Conservation (phyloP, 306 rosid genomes). For the Cotoneaster glaucophyllus region DNA sequence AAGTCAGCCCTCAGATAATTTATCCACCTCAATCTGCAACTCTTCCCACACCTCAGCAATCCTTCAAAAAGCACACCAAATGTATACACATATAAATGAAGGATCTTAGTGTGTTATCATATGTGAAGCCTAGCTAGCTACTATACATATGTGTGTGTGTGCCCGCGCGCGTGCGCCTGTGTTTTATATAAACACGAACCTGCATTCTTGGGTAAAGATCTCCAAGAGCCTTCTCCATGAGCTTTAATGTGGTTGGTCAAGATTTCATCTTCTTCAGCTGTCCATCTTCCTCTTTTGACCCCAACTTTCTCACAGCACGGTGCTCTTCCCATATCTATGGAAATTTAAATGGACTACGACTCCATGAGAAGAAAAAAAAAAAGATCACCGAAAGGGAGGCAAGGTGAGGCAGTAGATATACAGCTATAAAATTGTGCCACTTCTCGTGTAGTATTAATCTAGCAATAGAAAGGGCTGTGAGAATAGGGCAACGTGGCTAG, state of each 20-base stretch:
- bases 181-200: conserved; percentile 21
- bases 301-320: conserved; percentile 85
- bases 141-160: not conserved
- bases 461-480: not conserved
- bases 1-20: conserved; percentile 73
- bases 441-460: not conserved
- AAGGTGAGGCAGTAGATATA: not conserved
- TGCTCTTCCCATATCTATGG: conserved; percentile 58
- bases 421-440: not conserved
- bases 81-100: not conserved
- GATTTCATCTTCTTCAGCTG: conserved; percentile 69
- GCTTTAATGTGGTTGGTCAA: conserved; percentile 52
- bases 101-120: not conserved
- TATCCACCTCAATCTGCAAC: conserved; percentile 91
- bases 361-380: no score
- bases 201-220: conserved; percentile 78
- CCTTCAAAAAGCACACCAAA: conserved; percentile 25
- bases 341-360: no score
- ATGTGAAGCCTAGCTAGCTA: not conserved
- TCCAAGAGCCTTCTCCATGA: conserved; percentile 84
- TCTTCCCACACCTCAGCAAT: conserved; percentile 70
- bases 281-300: conserved; percentile 83
- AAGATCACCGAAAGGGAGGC: not conserved
- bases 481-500: not conserved
- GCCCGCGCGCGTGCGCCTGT: no score